A percentile compares a stretch with the other conserved stretches of the same genome.
Conservation (phyloP, 2,329 filamentous ascomycete species). For the Aspergillus vadensis region DNA sequence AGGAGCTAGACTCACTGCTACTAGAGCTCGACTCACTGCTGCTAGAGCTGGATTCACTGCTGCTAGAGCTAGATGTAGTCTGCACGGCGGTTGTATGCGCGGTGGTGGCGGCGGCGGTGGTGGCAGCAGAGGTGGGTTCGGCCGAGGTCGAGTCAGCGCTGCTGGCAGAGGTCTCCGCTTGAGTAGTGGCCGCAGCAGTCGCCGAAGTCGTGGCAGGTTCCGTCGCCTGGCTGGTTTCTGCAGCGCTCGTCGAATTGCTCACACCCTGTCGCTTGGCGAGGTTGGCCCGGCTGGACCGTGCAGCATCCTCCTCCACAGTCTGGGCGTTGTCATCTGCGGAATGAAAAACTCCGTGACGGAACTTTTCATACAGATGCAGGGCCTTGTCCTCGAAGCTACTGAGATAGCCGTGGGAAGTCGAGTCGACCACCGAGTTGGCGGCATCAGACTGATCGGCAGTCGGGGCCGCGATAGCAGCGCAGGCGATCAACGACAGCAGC, state of each 20-base stretch:
- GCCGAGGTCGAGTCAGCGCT: slow-evolving; percentile 4
- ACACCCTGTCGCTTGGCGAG: slow-evolving; percentile 62
- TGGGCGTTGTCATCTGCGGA: slow-evolving; percentile 66
- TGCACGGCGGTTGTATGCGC: slow-evolving; percentile 18
- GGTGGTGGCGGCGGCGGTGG: slow-evolving; percentile 22
- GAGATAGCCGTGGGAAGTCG: slow-evolving; percentile 56
- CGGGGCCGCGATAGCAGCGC: slow-evolving; percentile 28
- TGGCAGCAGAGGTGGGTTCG: slow-evolving; percentile 16
- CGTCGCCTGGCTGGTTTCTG: slow-evolving; percentile 13
- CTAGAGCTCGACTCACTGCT: slow-evolving; percentile 12
- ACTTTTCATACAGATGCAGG: slow-evolving; percentile 66
- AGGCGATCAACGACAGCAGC: slow-evolving; percentile 29
- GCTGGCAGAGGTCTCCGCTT: slow-evolving; percentile 7
- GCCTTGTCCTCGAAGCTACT: slow-evolving; percentile 63
- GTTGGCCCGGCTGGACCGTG: slow-evolving; percentile 63
- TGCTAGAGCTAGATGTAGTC: slow-evolving; percentile 10
- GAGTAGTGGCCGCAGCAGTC: slow-evolving; percentile 17
- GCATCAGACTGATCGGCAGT: slow-evolving; percentile 19
- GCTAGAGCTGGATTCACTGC: slow-evolving; percentile 10
- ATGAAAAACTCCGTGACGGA: slow-evolving; percentile 68
- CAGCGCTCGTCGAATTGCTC: slow-evolving; percentile 13
- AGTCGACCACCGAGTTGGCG: slow-evolving; percentile 17
- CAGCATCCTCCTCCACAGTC: slow-evolving; percentile 61
- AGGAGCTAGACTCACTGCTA: slow-evolving; percentile 12
- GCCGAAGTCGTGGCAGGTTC: slow-evolving; percentile 9